Conservation (phyloP, 2,329 filamentous ascomycete species). For the Penicillium freii region DNA sequence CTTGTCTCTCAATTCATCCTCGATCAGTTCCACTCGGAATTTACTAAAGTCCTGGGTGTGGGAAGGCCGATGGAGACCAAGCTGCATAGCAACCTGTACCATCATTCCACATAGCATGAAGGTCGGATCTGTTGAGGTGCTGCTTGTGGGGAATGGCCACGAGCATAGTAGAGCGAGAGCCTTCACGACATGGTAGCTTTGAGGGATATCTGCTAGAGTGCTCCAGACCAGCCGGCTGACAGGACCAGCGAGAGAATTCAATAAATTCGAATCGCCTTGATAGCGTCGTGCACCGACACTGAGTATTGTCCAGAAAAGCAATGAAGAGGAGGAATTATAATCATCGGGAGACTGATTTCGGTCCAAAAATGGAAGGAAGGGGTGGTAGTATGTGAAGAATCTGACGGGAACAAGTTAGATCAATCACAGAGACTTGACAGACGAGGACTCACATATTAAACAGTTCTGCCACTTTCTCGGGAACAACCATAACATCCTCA, state of each 20-base stretch:
- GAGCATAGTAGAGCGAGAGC: slow-evolving; percentile 62
- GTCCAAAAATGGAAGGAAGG: slow-evolving; percentile 63
- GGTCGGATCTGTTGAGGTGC: slow-evolving; percentile 62
- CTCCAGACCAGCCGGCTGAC: slow-evolving; percentile 61
- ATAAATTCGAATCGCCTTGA: slow-evolving; percentile 52
- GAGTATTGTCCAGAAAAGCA: slow-evolving; percentile 68
- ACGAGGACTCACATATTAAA: slow-evolving; percentile 43
- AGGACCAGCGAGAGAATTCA: slow-evolving; percentile 53
- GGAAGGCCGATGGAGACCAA: slow-evolving; percentile 63
- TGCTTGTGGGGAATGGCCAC: slow-evolving; percentile 64
- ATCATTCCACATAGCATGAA: slow-evolving; percentile 66
- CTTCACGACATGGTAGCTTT: slow-evolving; percentile 64
- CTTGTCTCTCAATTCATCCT: slow-evolving; percentile 63
- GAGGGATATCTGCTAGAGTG: slow-evolving; percentile 59
- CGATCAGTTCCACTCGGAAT: slow-evolving; percentile 53
- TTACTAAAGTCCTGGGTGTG: slow-evolving; percentile 59
- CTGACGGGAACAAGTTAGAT: slow-evolving; percentile 42
- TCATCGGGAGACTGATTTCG: slow-evolving; percentile 54
- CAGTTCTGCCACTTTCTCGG: slow-evolving; percentile 45
- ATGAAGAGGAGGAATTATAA: slow-evolving; percentile 58
- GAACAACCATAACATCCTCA: slow-evolving; percentile 49
- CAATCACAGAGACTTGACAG: neutral
- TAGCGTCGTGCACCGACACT: slow-evolving; percentile 62
- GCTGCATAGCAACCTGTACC: slow-evolving; percentile 68
- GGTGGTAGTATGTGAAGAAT: slow-evolving; percentile 64